Base-by-base conservation (phyloP, 2,329 filamentous ascomycete genomes). In the Colletotrichum phormii region DNA sequence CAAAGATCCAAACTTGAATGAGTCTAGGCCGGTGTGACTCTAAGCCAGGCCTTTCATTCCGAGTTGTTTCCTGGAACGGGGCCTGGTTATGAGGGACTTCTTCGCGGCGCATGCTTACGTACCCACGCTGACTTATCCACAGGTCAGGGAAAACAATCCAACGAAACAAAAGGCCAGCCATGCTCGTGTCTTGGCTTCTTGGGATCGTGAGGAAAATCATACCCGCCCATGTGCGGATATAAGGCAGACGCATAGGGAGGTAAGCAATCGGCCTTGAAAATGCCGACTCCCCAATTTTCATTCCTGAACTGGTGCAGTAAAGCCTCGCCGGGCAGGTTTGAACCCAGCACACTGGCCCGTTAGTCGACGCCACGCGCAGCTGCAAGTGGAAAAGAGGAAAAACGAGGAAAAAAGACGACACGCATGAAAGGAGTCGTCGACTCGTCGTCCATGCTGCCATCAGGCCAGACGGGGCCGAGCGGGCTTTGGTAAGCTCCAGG, bases 401-500 rank as follows among this genome's bases (percentile, higher is more conserved):
- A 31, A 24, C 1, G 12, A 53, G 22, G 61, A 7, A 15, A 13
- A 9, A n/a, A 29, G 9, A 7, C 46, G 12, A 49, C 18, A 42
- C 42, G 42, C 53, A 55, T n/a, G 26, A 26, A 55, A 55, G 11
- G 53, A 55, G n/a, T 55, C 53, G 42, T n/a, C 6, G 18, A 49
- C 18, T 4, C 42, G 11, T 49, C 18, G 4, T 49, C 42, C 18
- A 55, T 55, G 12, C 53, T 29, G 49, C 15, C 7, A 37, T 42
- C 61, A 64, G 26, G 26, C 26, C 53, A 55, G 49, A 42, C 51
- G 61, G 15, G 31, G 24, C 61, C 61, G 22, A 55, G 49, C 61
- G 61, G 33, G n/a, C 42, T 49, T 49, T 49, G 42, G 42, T 49
- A 49, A 49, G 42, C 42, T 49, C 42, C 42, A 24, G 13, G 54